Base-by-base conservation (phyloP, 192 early-diverging fungal species). In the Backusella morwellensis region DNA sequence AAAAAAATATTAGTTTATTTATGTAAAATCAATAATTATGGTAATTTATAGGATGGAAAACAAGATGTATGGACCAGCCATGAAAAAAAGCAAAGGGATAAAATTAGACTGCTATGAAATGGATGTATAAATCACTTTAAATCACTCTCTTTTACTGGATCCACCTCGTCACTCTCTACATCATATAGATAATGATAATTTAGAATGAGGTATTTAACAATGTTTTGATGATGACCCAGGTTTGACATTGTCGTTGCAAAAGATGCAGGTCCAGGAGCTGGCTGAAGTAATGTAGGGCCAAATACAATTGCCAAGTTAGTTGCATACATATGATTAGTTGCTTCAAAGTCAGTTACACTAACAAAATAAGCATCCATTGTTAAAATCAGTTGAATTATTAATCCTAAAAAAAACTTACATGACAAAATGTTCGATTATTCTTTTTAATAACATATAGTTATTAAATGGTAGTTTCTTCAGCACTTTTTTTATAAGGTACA, bases 251-350 rank as follows among this genome's bases (percentile, higher is more conserved):
- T 86, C 8, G 82, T 83, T 63, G 87, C 81, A 70, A 91, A 91
- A 26, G 88, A 87, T 32, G 86, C 82, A 23, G 89, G 85, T 0
- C 89, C 89, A 3, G 88, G 90, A 6, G 81, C 83, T 26, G 90
- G 90, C 19, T 90, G 89, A 35, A 98, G 80, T 68, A 98, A 81
- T 17, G 95, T 96, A 1, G 97, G 97, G 1, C 95, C 96, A 92
- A 97, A 98, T n/a, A 98, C 93, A 78, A 98, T 96, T 0, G 95
- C 92, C 67, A 98, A 88, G 75, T 98, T 98, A 32, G 88, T 89
- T 8, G 92, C 90, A 74, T 92, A 92, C 97, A 98, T 98, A 74
- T 95, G 92, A 79, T 96, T 98, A 56, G 90, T 85, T 38, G 88
- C 88, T 75, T 93, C 91, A 41, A 86, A 93, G 74, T 94, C 93